Evolutionary conservation across 371 early-diverging fungal genomes (phyloP).

Genomic region (Umbelopsis sp.): DNA sequence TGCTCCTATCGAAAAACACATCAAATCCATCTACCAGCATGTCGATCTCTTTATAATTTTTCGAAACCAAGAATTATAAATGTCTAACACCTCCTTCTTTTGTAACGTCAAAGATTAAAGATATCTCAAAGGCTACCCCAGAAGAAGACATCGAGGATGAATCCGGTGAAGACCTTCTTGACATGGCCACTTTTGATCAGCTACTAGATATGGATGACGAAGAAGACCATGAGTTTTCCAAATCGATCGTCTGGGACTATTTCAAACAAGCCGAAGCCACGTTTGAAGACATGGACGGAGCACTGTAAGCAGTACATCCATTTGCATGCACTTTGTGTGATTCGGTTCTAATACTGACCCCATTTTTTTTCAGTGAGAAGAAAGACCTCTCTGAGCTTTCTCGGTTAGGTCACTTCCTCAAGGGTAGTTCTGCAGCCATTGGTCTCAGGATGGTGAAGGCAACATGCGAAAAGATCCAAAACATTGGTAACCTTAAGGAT

Average conservation of each 20-base stretch:
- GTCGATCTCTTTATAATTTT: too few species aligned
- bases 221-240: slow-evolving; percentile 76
- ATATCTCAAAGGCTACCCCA: neutral
- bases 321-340: neutral
- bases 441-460: slow-evolving; percentile 83
- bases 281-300: slow-evolving; percentile 65
- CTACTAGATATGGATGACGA: slow-evolving; percentile 84
- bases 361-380: slow-evolving; percentile 46
- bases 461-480: slow-evolving; percentile 87
- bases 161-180: slow-evolving; percentile 61
- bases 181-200: slow-evolving; percentile 76
- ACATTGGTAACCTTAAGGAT: slow-evolving; percentile 78
- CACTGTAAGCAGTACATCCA: slow-evolving; percentile 60
- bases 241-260: slow-evolving; percentile 71
- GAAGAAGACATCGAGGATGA: neutral
- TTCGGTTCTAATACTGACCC: neutral
- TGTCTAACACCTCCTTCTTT: too few species aligned
- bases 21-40: too few species aligned
- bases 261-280: slow-evolving; percentile 78
- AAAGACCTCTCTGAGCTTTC: slow-evolving; percentile 76
- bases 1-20: too few species aligned
- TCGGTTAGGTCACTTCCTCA: slow-evolving; percentile 87
- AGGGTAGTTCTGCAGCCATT: slow-evolving; percentile 90
- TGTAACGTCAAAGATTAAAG: too few species aligned
- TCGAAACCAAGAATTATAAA: too few species aligned